Evolutionary conservation across 306 rosid species (phyloP), one percentile per base, ranked within the genome.

Genomic region (Cicer chorassanicum): DNA sequence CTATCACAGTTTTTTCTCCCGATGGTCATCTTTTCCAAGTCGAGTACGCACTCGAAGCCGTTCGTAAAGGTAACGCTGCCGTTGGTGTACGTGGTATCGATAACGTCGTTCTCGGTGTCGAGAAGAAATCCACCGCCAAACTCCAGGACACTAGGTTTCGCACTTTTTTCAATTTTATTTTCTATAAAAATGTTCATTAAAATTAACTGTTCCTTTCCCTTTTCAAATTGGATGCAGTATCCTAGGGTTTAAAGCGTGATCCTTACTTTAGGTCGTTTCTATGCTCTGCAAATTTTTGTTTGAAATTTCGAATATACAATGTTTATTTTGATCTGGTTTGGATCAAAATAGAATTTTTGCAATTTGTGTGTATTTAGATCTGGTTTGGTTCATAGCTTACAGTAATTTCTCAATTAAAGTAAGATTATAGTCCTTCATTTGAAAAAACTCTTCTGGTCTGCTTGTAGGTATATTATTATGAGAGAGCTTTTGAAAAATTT

Each of bases 11-110:
- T 1, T 95, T 95, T 81, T 95, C 98, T 0, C 99, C 99, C 4
- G 99, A 95, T 24, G 99, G 99, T 1, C 99, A 95, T 84, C 88
- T 95, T 39, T 95, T 95, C 72, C 99, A 95, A 71, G 99, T 95
- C 41, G 97, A 95, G 46, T 95, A 95, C 82, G 99, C 99, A 1
- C 95, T 95, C 12, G 99, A 95, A 79, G 99, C 98, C 21, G 99
- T 95, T 42, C 97, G 99, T 8, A 95, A 95, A 78, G 99, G 99
- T 4, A 95, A 95, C 92, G 99, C 99, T 76, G 98, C 99, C 86
- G 99, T 95, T 56, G 98, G 99, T 55, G 99, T 95, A 48, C 99
- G 99, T 12, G 99, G 99, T 74, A 81, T 93, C 71, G 99, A 95
- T 50, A 95, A 92, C 79, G 86, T 95, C 71, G 97, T 95, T 60